Conservation (phyloP, 495 filamentous ascomycete genomes). For the Trichoderma asperelloides region DNA sequence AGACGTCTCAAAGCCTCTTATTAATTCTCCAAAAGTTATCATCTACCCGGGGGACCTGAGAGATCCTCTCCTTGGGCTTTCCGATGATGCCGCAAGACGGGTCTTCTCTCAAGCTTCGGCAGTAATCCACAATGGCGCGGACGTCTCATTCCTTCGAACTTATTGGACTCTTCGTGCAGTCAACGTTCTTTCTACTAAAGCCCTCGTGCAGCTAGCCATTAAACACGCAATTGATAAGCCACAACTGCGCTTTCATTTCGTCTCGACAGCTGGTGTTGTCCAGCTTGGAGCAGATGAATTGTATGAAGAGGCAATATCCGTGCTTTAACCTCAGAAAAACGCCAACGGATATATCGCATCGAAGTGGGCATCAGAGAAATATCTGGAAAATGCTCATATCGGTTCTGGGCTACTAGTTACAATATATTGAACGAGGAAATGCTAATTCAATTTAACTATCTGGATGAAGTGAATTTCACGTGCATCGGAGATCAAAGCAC, state of each 20-base stretch:
- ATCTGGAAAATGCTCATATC: constrained; percentile 30
- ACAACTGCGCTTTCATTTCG: constrained; percentile 33
- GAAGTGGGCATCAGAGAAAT: constrained; percentile 42
- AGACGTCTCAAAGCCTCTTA: constrained; percentile 12
- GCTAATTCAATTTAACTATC: too few relatives aligned
- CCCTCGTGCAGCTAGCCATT: constrained; percentile 15
- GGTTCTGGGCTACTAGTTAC: too few relatives aligned
- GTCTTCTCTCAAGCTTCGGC: constrained; percentile 24
- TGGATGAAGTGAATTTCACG: too few relatives aligned
- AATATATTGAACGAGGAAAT: too few relatives aligned
- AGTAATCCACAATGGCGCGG: constrained; percentile 44
- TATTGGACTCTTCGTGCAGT: constrained; percentile 31
- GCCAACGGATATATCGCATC: constrained; percentile 34
- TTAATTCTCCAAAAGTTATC: constrained; percentile 24
- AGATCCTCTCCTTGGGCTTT: too few relatives aligned
- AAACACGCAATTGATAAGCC: constrained; percentile 16
- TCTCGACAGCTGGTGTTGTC: constrained; percentile 33
- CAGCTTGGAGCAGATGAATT: constrained; percentile 15
- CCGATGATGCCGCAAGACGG: neutral
- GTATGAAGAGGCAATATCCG: constrained; percentile 3
- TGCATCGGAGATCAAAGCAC: too few relatives aligned
- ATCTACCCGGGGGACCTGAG: constrained; percentile 25
- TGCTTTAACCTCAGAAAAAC: constrained; percentile 11
- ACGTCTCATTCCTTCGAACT: constrained; percentile 37
- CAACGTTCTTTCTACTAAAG: constrained; percentile 34